Evolutionary conservation across 208 protist genomes (phyloP).

Genomic region (Acanthamoeba royreba): DNA sequence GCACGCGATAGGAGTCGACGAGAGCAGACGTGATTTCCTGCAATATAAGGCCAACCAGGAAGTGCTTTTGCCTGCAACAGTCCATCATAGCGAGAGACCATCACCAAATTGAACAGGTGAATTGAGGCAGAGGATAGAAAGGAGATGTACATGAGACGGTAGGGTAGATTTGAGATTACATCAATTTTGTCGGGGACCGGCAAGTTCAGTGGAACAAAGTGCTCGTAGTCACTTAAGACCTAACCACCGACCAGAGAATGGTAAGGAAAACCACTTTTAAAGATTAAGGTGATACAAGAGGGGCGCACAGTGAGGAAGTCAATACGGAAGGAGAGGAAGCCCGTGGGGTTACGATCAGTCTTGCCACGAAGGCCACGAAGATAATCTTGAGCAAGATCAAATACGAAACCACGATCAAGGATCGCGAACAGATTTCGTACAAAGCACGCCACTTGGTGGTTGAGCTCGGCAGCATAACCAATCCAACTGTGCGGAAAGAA

Average conservation of each 20-base stretch:
- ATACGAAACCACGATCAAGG: conserved; percentile 59
- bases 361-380: not conserved
- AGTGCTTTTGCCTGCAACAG: conserved; percentile 13
- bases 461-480: conserved; percentile 38
- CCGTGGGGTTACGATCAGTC: not conserved
- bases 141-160: not conserved
- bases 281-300: too few species aligned
- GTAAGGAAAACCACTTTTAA: not conserved
- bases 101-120: too few species aligned
- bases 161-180: not conserved
- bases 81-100: too few species aligned
- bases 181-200: conserved; percentile 45
- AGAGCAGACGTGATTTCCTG: not conserved
- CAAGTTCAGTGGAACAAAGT: conserved; percentile 68
- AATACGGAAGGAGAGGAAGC: not conserved
- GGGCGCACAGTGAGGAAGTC: not conserved
- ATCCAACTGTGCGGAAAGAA: not conserved
- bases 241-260: not conserved
- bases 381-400: conserved; percentile 52
- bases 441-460: conserved; percentile 67
- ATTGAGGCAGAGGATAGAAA: too few species aligned
- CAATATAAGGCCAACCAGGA: not conserved
- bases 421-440: conserved; percentile 69
- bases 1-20: not conserved
- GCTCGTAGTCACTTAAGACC: conserved; percentile 71